Evolutionary conservation across 2,329 filamentous ascomycete species (phyloP), one percentile per base, ranked within the genome.

Genomic region (Elsinoe arachidis): DNA sequence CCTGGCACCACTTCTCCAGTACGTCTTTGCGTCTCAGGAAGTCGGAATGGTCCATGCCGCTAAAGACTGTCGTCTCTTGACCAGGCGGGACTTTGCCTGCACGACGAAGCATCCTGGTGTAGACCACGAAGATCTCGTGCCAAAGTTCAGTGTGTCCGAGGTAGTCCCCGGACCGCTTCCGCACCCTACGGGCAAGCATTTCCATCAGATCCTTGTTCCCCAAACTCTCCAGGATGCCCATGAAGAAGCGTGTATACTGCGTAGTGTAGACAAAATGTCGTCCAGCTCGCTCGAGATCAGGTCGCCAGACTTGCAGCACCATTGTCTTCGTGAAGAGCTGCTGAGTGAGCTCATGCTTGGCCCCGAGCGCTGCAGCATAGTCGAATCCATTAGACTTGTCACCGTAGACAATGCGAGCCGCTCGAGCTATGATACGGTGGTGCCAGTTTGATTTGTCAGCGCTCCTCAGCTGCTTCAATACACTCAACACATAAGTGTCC

Each of bases 381-480:
- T 54, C 53, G 17, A 78, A 70, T 54, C 77, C 75, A 49, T 75
- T 74, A 10, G 70, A 64, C 2, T 72, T 68, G 39, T 80, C 79
- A 58, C 85, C 78, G 62, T 82, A 86, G 5, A 85, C 73, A 39
- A 86, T 76, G 62, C 80, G 79, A 5, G 83, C 84, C 61, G 81
- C 85, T 21, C 90, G 84, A 66, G 86, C 85, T 55, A 90, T 88
- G 73, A 96, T 90, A 17, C 91, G 86, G 69, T 96, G 91, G 67
- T 96, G 91, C 91, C 91, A 96, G 65, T 93, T 92, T 0, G 88
- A 87, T 74, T 95, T 95, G 72, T 96, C 91, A 60, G 90, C 90
- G 35, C 73, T 73, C 56, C 81, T 79, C 55, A 86, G 70, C 33
- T 75, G 76, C 63, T 80, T 81, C 51, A 85, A 69, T 0, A 84